Evolutionary conservation across 441 rosid species (phyloP), one percentile per base, ranked within the genome.

Genomic region (Monsonia emarginata): DNA sequence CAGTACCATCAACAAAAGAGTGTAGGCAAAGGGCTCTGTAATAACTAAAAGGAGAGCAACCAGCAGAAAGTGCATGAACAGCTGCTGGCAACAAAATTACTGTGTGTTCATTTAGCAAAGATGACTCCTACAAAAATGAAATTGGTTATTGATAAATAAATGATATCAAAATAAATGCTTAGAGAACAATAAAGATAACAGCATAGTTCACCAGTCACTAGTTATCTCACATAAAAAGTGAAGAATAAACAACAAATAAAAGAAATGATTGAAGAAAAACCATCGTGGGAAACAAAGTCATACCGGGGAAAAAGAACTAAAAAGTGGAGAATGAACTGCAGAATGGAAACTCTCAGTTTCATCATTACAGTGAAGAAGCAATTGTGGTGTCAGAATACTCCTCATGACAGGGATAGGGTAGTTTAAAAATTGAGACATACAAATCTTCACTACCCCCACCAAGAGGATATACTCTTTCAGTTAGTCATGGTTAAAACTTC

Each of bases 41-140:
- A 74, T 63, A 61, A 73, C 65, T 69, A 66, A 86, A 83, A 68
- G 89, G 81, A 61, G 82, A 80, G 69, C 74, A 84, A 57, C 96
- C 97, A 81, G 83, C 81, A 81, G 87, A 89, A 74, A 94, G 83
- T 40, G 96, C 87, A 84, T 78, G 85, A 36, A 85, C 79, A 69
- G 97, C 95, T 38, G 89, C 90, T 14, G 99, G 97, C 80, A 89
- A 74, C 75, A 91, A 79, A 69, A 75, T 65, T 66, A 84, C 86
- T 74, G 78, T 69, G 62, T 76, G 74, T 65, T 84, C 94, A 77
- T 86, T 79, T 71, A 83, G 79, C 62, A 77, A 31, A 63, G 72
- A 77, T 75, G 81, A 74, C 36, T 87, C 96, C 99, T 94, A 69
- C 63, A 73, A 76, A 63, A 56, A 74, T 76, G 36, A 19, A 22